Conservation (phyloP, 257 asterid species). For the Scutellaria baicalensis region DNA sequence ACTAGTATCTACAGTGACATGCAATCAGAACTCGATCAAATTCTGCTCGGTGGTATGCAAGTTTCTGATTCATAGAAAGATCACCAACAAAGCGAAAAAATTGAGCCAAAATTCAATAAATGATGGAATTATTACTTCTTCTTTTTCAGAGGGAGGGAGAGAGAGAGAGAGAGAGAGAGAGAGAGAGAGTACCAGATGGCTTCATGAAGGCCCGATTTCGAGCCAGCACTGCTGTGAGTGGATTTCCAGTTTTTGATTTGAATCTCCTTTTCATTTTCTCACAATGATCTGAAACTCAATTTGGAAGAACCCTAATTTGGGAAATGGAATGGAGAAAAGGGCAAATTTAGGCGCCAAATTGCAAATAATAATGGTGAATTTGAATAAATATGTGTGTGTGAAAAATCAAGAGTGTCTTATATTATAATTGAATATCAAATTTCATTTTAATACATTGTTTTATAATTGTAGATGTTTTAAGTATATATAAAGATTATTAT, state of each 20-base stretch:
- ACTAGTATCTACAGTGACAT: neutral
- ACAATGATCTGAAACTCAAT: neutral
- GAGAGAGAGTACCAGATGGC: slow-evolving; percentile 24
- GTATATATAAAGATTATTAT: too few species aligned
- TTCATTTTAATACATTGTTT: too few species aligned
- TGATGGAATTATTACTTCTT: neutral
- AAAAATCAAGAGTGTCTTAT: too few species aligned
- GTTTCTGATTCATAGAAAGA: neutral
- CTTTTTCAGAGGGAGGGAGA: neutral
- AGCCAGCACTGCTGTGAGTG: slow-evolving; percentile 10
- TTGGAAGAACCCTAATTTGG: slow-evolving; percentile 16
- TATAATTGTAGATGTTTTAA: too few species aligned
- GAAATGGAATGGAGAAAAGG: neutral
- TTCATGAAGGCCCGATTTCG: slow-evolving; percentile 24
- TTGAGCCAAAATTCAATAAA: neutral
- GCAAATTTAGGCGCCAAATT: slow-evolving; percentile 20
- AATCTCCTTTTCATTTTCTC: slow-evolving; percentile 26
- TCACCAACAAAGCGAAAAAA: neutral
- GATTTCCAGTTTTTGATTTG: slow-evolving; percentile 19
- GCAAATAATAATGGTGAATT: too few species aligned
- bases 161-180: too few species aligned
- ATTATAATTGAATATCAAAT: too few species aligned
- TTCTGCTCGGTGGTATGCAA: neutral
- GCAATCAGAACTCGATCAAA: neutral
- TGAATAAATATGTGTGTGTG: too few species aligned